Evolutionary conservation across 345 rosid species (phyloP).

Genomic region (Salix dunnii): DNA sequence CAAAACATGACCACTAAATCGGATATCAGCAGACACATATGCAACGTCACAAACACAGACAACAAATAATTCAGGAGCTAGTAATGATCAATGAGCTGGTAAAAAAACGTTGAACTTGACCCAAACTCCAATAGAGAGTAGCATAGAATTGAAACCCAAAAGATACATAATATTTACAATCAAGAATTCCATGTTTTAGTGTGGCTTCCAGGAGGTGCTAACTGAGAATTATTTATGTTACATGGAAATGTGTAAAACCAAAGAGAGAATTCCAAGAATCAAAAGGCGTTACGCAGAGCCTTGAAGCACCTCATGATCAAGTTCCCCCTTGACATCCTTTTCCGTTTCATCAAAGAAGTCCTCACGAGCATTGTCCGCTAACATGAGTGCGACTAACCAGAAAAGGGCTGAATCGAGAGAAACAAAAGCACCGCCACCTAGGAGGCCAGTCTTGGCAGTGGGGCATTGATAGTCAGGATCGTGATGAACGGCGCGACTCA

Average conservation of each 20-base stretch:
- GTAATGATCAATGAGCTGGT: neutral
- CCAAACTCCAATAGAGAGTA: neutral
- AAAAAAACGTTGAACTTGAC: neutral
- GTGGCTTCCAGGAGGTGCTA: neutral
- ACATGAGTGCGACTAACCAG: constrained; percentile 76
- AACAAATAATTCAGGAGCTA: neutral
- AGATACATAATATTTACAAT: neutral
- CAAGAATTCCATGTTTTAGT: neutral
- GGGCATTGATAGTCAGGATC: constrained; percentile 48
- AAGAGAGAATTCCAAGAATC: neutral
- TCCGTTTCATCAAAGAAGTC: constrained; percentile 71
- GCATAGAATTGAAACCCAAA: neutral
- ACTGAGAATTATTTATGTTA: neutral
- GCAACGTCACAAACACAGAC: neutral
- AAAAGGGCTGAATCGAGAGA: constrained; percentile 75
- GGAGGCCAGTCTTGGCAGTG: constrained; percentile 84
- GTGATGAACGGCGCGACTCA: constrained; percentile 50
- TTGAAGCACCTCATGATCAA: neutral
- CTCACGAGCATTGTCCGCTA: constrained; percentile 80
- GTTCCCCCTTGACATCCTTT: constrained; percentile 10
- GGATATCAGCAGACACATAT: too few species aligned
- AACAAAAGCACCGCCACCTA: constrained; percentile 82
- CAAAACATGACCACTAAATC: neutral
- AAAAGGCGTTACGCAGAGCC: constrained; percentile 7
- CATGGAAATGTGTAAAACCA: neutral